These are phyloP conservation scores for Nyctanthes arbortristis DNA, from an alignment of 257 asterid species.

Conservation along the genomic window DNA sequence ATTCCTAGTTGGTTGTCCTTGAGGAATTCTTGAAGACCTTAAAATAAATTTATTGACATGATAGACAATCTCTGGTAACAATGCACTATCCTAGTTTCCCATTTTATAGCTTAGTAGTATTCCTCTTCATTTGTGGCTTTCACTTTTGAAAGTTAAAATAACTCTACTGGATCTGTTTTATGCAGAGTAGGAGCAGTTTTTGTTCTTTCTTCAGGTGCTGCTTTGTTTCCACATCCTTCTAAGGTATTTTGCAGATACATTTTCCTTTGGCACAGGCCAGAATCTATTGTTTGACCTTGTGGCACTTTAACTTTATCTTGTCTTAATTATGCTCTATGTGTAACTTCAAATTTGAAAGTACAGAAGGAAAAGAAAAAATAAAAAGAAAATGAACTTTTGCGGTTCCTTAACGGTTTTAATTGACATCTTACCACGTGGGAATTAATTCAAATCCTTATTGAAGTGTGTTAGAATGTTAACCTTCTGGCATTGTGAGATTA, in stretches of 20 bases:
- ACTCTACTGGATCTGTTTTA: conserved; percentile 27
- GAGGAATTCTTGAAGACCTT: not conserved
- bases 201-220: conserved; percentile 73
- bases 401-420: too few relatives aligned
- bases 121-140: conserved; percentile 3
- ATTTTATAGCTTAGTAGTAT: conserved; percentile 1
- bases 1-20: not conserved
- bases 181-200: conserved; percentile 47
- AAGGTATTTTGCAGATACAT: conserved; percentile 53
- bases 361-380: too few relatives aligned
- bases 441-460: not conserved
- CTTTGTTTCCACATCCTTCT: conserved; percentile 72
- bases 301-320: not conserved
- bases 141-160: conserved; percentile 7
- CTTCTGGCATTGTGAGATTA: not conserved
- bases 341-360: not conserved
- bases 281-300: not conserved
- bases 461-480: not conserved
- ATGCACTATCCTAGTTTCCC: conserved; percentile 2
- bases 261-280: conserved; percentile 6
- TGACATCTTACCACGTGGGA: not conserved
- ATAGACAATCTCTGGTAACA: conserved; percentile 8
- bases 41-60: conserved; percentile 4
- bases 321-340: not conserved
- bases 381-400: not conserved